Evolutionary conservation across 257 asterid genomes (phyloP).

Genomic region (Solanum sitiens): DNA sequence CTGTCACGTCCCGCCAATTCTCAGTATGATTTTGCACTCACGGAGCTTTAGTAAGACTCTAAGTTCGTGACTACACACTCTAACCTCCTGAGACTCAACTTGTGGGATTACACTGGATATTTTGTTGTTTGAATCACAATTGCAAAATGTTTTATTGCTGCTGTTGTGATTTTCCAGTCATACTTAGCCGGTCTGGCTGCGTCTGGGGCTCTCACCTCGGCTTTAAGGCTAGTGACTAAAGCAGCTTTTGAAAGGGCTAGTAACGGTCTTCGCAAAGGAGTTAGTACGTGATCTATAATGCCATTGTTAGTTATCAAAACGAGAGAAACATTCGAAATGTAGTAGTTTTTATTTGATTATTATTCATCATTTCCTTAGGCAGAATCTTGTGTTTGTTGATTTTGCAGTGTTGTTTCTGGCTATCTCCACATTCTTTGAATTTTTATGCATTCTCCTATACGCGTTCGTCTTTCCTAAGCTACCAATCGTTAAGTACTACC

Average conservation of each 20-base stretch:
- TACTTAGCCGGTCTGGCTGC: conserved; percentile 79
- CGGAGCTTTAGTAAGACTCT: too few relatives aligned
- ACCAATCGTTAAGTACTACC: conserved; percentile 30
- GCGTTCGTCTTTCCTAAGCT: conserved; percentile 23
- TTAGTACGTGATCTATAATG: conserved; percentile 26
- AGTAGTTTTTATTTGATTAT: background rate
- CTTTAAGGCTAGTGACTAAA: background rate
- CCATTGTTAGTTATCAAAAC: background rate
- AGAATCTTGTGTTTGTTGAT: background rate
- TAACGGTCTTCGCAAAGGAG: conserved; percentile 75
- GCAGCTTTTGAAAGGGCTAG: background rate
- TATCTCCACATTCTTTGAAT: conserved; percentile 20
- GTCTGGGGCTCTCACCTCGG: conserved; percentile 8
- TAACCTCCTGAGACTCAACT: background rate
- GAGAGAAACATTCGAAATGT: background rate
- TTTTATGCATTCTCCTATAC: conserved; percentile 20
- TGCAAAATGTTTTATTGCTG: background rate
- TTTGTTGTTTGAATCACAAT: background rate
- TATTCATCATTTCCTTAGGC: background rate
- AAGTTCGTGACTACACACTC: background rate
- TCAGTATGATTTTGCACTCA: too few relatives aligned
- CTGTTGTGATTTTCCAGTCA: conserved; percentile 34
- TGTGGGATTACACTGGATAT: background rate
- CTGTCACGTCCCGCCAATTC: too few relatives aligned
- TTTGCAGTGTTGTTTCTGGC: conserved; percentile 30